Conservation (phyloP, 2,329 filamentous ascomycete genomes). For the Sporothrix schenckii region DNA sequence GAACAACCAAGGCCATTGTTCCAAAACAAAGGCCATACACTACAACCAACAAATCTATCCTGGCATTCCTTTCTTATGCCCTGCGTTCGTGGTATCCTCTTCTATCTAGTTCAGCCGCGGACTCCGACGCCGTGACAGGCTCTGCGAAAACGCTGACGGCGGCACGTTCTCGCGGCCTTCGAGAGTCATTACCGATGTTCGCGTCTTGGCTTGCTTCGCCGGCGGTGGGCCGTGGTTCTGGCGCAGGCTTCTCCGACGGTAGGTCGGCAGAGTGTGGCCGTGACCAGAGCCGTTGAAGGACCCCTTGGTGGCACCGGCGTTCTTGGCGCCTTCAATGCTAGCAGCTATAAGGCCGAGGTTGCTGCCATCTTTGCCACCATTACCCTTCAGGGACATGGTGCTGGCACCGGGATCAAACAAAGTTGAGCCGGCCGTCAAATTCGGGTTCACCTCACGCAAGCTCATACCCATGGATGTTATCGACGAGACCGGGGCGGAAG, state of each 20-base stretch:
- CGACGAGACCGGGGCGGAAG: slow-evolving; percentile 23
- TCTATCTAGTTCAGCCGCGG: slow-evolving; percentile 49
- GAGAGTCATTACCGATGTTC: slow-evolving; percentile 37
- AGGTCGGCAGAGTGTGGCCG: slow-evolving; percentile 50
- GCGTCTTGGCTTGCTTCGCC: slow-evolving; percentile 42
- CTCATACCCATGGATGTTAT: slow-evolving; percentile 45
- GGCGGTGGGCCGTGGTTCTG: slow-evolving; percentile 38
- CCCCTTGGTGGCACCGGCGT: neutral
- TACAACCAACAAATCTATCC: neutral
- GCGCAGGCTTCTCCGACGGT: slow-evolving; percentile 51
- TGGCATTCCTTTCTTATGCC: neutral
- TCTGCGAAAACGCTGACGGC: slow-evolving; percentile 50
- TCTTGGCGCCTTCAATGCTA: slow-evolving; percentile 13
- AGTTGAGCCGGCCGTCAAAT: slow-evolving; percentile 44
- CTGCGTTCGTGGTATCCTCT: neutral
- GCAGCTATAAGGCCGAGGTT: neutral
- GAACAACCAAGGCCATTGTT: neutral
- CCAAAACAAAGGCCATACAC: neutral
- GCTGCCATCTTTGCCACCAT: neutral
- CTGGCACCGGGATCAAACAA: slow-evolving; percentile 51
- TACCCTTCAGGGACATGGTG: slow-evolving; percentile 44
- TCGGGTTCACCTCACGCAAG: slow-evolving; percentile 60
- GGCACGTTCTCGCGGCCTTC: slow-evolving; percentile 59
- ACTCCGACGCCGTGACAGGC: slow-evolving; percentile 57
- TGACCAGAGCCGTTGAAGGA: slow-evolving; percentile 37